These are phyloP conservation scores for Phaeophleospora eucalypticola DNA, from an alignment of 2,329 filamentous ascomycete species.

Conservation along the genomic window DNA sequence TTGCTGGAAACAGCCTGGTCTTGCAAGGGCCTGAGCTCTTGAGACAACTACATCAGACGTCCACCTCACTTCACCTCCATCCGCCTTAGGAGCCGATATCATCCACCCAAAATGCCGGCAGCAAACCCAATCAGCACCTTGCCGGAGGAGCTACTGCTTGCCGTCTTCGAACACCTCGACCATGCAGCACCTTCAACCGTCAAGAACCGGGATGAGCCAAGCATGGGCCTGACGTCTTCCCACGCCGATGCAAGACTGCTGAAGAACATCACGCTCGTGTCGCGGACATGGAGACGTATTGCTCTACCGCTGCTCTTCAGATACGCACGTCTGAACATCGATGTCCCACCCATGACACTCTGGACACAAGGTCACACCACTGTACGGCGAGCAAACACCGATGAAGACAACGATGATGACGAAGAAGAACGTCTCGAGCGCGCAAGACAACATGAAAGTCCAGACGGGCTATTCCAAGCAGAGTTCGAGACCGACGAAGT, in stretches of 20 bases:
- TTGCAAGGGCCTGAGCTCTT: no score
- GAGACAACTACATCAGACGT: no score
- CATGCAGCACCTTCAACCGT: constrained; percentile 46
- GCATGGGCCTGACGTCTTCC: constrained; percentile 39
- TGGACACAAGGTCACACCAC: constrained; percentile 3
- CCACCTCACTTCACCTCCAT: no score
- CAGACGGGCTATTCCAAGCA: no score
- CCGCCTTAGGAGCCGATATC: no score
- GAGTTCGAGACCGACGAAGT: no score
- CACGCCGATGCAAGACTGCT: constrained; percentile 37
- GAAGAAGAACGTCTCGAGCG: no score
- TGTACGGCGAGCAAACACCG: constrained; percentile 1
- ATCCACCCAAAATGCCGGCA: not conserved
- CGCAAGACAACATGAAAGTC: no score
- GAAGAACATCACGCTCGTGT: constrained; percentile 55
- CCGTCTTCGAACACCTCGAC: constrained; percentile 56
- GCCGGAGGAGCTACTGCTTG: constrained; percentile 58
- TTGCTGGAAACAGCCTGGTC: no score
- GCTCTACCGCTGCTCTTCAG: constrained; percentile 56
- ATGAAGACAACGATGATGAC: no score
- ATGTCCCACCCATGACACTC: constrained; percentile 1
- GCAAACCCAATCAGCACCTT: constrained; percentile 35
- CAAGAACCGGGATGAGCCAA: constrained; percentile 50
- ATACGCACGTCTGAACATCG: constrained; percentile 41
- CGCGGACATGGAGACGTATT: constrained; percentile 50